Evolutionary conservation across 371 early-diverging fungal species (phyloP).

Genomic region (Mortierella sp.): DNA sequence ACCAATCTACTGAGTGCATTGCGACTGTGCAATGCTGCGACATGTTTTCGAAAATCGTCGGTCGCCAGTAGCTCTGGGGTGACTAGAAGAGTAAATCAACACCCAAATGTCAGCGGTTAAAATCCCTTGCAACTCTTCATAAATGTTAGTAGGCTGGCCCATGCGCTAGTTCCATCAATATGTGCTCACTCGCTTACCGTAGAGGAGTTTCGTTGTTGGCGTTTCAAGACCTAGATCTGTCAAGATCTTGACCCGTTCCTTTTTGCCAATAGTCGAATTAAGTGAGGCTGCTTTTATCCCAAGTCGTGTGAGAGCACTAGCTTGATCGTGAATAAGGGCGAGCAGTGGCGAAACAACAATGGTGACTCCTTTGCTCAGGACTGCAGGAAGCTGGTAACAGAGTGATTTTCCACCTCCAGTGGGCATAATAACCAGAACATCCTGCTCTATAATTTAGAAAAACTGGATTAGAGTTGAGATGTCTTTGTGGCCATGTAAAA

Average conservation of each 20-base stretch:
- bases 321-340: conserved; percentile 90
- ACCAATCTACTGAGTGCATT: conserved; percentile 74
- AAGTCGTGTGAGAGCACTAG: conserved; percentile 70
- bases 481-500: no score
- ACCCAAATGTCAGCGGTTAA: not conserved
- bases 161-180: no score
- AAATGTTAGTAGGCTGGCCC: no score
- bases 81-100: conserved; percentile 49
- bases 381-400: conserved; percentile 88
- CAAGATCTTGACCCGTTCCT: conserved; percentile 30
- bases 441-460: conserved; percentile 52
- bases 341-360: conserved; percentile 88
- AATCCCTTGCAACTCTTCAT: not conserved
- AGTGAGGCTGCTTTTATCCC: conserved; percentile 75
- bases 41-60: conserved; percentile 62
- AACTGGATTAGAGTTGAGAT: not conserved
- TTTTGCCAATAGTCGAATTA: conserved; percentile 64
- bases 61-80: conserved; percentile 90
- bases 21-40: conserved; percentile 61
- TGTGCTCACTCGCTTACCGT: conserved; percentile 45
- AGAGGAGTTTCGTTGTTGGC: conserved; percentile 66
- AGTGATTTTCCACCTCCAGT: conserved; percentile 93
- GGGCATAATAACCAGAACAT: conserved; percentile 87
- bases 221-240: conserved; percentile 13
- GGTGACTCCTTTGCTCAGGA: conserved; percentile 78